Evolutionary conservation across 148 eudicot species (phyloP).

Genomic region (Chenopodium berlandieri): DNA sequence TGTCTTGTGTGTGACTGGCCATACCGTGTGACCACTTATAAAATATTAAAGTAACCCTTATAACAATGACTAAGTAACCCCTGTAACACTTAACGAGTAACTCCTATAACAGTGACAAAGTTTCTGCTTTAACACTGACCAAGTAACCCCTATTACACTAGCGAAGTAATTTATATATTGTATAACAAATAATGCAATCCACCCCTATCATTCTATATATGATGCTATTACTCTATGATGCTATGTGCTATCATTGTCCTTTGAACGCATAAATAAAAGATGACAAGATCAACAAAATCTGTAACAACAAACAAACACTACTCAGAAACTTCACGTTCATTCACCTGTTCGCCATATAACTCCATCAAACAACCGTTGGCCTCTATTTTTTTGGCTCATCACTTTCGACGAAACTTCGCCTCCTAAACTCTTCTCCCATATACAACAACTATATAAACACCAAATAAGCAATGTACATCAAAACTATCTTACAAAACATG

Average conservation of each 20-base stretch:
- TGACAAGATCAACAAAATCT: neutral
- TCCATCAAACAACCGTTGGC: neutral
- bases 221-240: too few relatives aligned
- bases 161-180: too few relatives aligned
- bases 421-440: neutral
- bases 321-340: neutral
- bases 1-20: too few relatives aligned
- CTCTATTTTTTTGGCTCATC: neutral
- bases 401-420: conserved; percentile 9
- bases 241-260: neutral
- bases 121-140: too few relatives aligned
- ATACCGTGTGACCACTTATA: too few relatives aligned
- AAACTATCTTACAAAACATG: neutral
- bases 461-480: neutral
- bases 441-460: neutral
- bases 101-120: too few relatives aligned
- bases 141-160: too few relatives aligned
- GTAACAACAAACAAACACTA: neutral
- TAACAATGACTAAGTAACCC: too few relatives aligned
- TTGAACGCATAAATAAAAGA: neutral
- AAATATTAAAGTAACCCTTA: too few relatives aligned
- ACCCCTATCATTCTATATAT: too few relatives aligned
- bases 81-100: too few relatives aligned
- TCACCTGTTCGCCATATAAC: neutral
- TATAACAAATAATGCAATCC: too few relatives aligned